phyloP scores from a whole-genome alignment of 345 rosid genomes.

The Arabidopsis thaliana region DNA sequence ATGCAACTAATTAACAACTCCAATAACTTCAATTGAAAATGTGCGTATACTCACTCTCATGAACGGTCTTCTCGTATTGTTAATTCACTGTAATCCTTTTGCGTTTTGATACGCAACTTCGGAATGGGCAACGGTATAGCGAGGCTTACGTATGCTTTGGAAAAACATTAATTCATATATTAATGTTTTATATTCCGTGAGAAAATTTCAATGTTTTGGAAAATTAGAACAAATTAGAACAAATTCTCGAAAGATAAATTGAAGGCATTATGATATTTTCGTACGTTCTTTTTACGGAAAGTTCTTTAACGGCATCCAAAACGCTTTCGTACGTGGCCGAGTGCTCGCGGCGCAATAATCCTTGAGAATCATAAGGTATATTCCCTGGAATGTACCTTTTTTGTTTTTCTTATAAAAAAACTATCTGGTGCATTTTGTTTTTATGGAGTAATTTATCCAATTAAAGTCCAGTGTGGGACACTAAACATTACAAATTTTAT shows the following conservation, averaged over 20 bases:
- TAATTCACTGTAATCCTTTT: slow-evolving; percentile 5
- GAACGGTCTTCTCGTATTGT: slow-evolving; percentile 4
- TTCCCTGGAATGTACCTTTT: slow-evolving; percentile 46
- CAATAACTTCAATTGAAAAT: slow-evolving; percentile 1
- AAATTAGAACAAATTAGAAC: not conserved
- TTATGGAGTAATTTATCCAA: slow-evolving; percentile 17
- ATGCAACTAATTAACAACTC: slow-evolving; percentile 25
- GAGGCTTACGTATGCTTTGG: slow-evolving; percentile 12
- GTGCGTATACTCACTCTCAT: slow-evolving; percentile 1
- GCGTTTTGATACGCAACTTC: slow-evolving; percentile 21
- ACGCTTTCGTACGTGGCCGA: slow-evolving; percentile 35
- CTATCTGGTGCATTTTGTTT: not conserved
- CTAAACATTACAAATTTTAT: not conserved
- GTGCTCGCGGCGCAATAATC: slow-evolving; percentile 29
- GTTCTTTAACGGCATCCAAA: slow-evolving; percentile 21
- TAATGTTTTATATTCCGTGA: not conserved
- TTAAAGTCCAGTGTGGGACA: slow-evolving; percentile 28
- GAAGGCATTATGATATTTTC: slow-evolving; percentile 14
- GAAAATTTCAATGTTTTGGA: not conserved
- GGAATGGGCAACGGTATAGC: not conserved
- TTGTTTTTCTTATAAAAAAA: not conserved
- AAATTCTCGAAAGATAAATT: not conserved
- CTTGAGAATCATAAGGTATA: slow-evolving; percentile 38
- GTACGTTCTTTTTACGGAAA: slow-evolving; percentile 36
- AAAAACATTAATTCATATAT: not conserved